Evolutionary conservation across 805 yeast species (phyloP).

Genomic region (Torulaspora franciscae): DNA sequence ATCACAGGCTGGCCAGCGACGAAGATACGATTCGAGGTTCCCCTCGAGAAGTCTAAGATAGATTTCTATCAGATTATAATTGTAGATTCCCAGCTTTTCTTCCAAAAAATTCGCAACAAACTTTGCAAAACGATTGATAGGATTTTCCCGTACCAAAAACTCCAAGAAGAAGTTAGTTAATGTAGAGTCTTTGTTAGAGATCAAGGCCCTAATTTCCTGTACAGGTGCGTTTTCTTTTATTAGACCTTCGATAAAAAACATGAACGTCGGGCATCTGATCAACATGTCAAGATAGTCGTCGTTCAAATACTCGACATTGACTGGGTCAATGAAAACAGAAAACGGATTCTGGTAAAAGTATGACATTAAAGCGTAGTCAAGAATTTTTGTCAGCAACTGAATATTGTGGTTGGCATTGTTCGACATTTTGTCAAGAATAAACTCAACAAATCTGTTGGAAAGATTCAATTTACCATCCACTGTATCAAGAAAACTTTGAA

Average conservation of each 20-base stretch:
- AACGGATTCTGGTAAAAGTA: slow-evolving; percentile 35
- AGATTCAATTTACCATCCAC: slow-evolving; percentile 35
- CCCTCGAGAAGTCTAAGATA: slow-evolving; percentile 30
- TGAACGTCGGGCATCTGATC: slow-evolving; percentile 33
- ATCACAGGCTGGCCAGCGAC: slow-evolving; percentile 28
- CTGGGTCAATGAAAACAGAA: slow-evolving; percentile 35
- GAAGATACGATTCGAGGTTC: slow-evolving; percentile 21
- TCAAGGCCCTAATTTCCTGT: slow-evolving; percentile 25
- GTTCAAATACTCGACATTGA: slow-evolving; percentile 27
- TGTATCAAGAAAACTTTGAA: slow-evolving; percentile 33
- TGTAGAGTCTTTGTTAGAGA: slow-evolving; percentile 24
- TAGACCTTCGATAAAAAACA: slow-evolving; percentile 34
- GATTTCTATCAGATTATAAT: slow-evolving; percentile 32
- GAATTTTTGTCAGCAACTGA: slow-evolving; percentile 30
- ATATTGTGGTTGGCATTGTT: slow-evolving; percentile 33
- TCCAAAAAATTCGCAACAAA: slow-evolving; percentile 27
- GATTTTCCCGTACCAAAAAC: slow-evolving; percentile 35
- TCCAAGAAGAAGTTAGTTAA: slow-evolving; percentile 33
- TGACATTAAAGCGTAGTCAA: slow-evolving; percentile 35
- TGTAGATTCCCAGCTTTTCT: slow-evolving; percentile 22
- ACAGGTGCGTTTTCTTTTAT: slow-evolving; percentile 26
- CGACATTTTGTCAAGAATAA: slow-evolving; percentile 32
- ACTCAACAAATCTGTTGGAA: slow-evolving; percentile 30
- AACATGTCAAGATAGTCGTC: slow-evolving; percentile 29
- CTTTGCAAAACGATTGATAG: slow-evolving; percentile 33